Percentiles rank a stretch among this genome's conserved stretches.
phyloP scores from a whole-genome alignment of 345 rosid species.

The Populus alba region DNA sequence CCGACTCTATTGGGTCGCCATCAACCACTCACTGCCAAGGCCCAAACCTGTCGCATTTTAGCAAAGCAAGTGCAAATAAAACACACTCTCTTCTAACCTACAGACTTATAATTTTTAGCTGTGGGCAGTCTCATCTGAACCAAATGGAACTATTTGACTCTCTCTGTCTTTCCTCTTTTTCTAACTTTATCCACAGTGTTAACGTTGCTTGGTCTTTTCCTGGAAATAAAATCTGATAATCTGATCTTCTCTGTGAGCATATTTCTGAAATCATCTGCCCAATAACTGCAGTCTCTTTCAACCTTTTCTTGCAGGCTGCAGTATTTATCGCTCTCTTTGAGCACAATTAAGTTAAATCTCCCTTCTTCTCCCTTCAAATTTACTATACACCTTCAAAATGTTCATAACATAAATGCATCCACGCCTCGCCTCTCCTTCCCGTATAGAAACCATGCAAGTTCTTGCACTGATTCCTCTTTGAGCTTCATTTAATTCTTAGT shows the following conservation, averaged over 20 bases:
- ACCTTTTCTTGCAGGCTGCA: constrained; percentile 18
- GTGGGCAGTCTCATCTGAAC: neutral
- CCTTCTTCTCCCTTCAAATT: neutral
- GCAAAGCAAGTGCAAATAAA: constrained; percentile 15
- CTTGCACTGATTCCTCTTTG: constrained; percentile 7
- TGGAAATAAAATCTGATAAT: constrained; percentile 41
- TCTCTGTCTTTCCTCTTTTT: constrained; percentile 17
- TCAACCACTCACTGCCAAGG: neutral
- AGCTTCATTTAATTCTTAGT: neutral
- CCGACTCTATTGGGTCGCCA: neutral
- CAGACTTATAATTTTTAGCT: neutral
- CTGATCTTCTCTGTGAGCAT: constrained; percentile 37
- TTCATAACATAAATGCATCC: neutral
- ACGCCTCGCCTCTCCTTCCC: neutral
- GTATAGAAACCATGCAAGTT: constrained; percentile 15
- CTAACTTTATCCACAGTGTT: constrained; percentile 38
- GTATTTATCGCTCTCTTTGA: neutral
- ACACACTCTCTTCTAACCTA: neutral
- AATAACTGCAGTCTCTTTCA: constrained; percentile 23
- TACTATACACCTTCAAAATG: neutral
- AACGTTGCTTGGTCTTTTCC: constrained; percentile 48
- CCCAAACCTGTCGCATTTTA: constrained; percentile 37
- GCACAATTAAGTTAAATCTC: neutral
- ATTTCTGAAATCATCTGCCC: constrained; percentile 16
- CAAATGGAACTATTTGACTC: constrained; percentile 10